Evolutionary conservation across 129 eudicot species (phyloP).

Genomic region (Flaveria robusta): DNA sequence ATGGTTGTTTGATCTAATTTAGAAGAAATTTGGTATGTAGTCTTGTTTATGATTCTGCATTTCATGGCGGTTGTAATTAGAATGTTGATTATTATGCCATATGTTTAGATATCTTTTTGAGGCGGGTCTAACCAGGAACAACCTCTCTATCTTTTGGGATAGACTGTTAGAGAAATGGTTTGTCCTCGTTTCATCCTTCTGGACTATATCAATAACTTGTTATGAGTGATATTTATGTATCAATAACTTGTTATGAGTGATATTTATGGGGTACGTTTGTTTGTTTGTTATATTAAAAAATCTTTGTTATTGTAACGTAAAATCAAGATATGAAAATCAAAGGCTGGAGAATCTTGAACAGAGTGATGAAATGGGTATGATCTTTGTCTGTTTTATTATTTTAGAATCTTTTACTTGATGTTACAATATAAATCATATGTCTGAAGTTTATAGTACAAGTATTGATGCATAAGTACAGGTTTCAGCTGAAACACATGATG

Average conservation of each 20-base stretch:
- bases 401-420: slow-evolving; percentile 1
- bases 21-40: slow-evolving; percentile 23
- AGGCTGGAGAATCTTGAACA: slow-evolving; percentile 16
- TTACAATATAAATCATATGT: neutral
- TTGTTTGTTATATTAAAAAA: neutral
- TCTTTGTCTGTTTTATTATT: neutral
- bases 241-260: no score
- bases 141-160: no score
- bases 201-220: no score
- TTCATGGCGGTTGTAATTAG: slow-evolving; percentile 31
- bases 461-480: slow-evolving; percentile 22
- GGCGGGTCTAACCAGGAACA: no score
- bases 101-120: slow-evolving; percentile 16
- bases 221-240: no score
- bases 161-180: no score
- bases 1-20: slow-evolving; percentile 21
- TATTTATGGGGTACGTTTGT: no score
- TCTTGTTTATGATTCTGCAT: slow-evolving; percentile 23
- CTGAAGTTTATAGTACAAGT: slow-evolving; percentile 26
- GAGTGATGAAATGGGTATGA: neutral
- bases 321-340: neutral
- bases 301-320: slow-evolving; percentile 27
- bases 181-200: no score
- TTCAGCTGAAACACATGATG: slow-evolving; percentile 28
- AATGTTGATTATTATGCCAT: slow-evolving; percentile 29